A percentile compares a stretch with the other conserved stretches of the same genome.
These are phyloP conservation scores for Macrophomina phaseolina DNA, from an alignment of 2,329 filamentous ascomycete species.

Conservation along the genomic window DNA sequence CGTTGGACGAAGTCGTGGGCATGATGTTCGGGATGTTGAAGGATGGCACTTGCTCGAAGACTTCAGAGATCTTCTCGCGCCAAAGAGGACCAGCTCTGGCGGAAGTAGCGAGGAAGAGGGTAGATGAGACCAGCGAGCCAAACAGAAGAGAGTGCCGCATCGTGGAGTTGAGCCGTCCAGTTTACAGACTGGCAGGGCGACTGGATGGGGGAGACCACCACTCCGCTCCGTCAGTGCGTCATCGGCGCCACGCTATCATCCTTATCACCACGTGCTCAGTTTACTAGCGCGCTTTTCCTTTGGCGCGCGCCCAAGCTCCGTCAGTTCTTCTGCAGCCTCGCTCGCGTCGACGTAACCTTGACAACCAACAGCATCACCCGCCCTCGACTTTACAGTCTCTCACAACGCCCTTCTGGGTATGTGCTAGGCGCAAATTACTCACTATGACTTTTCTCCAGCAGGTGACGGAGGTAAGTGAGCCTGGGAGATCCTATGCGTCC, in stretches of 20 bases:
- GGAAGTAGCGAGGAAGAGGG: slow-evolving; percentile 36
- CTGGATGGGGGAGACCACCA: neutral
- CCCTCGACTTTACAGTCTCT: neutral
- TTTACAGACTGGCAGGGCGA: neutral
- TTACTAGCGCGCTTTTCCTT: slow-evolving; percentile 4
- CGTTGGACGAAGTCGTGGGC: slow-evolving; percentile 23
- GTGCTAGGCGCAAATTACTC: neutral
- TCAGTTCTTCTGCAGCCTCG: slow-evolving; percentile 2
- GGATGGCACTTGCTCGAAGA: slow-evolving; percentile 36
- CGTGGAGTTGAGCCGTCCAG: slow-evolving; percentile 11
- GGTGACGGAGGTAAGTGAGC: neutral
- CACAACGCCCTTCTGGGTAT: neutral
- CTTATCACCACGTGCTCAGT: slow-evolving; percentile 16
- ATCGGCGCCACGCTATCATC: neutral
- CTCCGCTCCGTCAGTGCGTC: slow-evolving; percentile 13
- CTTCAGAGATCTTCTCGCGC: slow-evolving; percentile 35
- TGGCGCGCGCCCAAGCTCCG: slow-evolving; percentile 7
- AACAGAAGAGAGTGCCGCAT: slow-evolving; percentile 17
- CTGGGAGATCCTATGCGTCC: neutral
- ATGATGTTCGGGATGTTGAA: slow-evolving; percentile 31
- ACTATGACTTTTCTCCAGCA: neutral
- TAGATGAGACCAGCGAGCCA: neutral
- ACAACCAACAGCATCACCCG: neutral
- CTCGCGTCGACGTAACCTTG: neutral
- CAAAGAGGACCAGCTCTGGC: slow-evolving; percentile 40